Evolutionary conservation across 2,329 filamentous ascomycete genomes (phyloP), one percentile per base, ranked within the genome.

Genomic region (Arthrobotrys musiformis): DNA sequence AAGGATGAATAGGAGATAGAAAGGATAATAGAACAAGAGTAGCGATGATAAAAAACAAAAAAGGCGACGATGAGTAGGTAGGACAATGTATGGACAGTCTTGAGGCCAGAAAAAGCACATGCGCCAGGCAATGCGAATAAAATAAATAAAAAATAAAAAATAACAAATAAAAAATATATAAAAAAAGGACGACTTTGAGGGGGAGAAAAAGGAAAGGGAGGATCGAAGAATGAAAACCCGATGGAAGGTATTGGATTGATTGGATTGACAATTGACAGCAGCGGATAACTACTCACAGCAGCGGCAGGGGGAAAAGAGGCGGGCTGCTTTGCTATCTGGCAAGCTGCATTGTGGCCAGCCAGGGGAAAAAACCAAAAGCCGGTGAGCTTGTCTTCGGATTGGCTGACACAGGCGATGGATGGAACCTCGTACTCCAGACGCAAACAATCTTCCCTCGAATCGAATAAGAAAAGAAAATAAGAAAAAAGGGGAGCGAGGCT

Each of bases 261-360:
- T 28, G 13, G 22, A 28, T n/a, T n/a, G n/a, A n/a, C n/a, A n/a
- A n/a, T 26, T 58, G 54, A 58, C 54, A 58, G 40, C 52, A 35
- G 42, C 54, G 66, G 66, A 44, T 63, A n/a, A n/a, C n/a, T n/a
- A 72, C 68, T 72, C 58, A 64, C 68, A 72, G 54, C 42, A 70
- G 33, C 52, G 33, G 40, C 54, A 46, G 66, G 42, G 62, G 62
- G 40, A 42, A 42, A 54, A 50, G 30, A 68, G 48, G 30, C 62
- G 46, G 35, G 52, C 64, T 69, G 64, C 63, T 67, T 52, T 69
- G 64, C 63, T 67, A 56, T 67, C 64, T 35, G 64, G 37, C 54
- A 69, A 69, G 52, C 64, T 69, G 64, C 64, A 60, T 37, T 58
- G 54, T 58, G 54, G 33, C n/a, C 52, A 15, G 46, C 46, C 54